phyloP scores from a whole-genome alignment of 129 eudicot genomes.

The Saussurea involucrata region DNA sequence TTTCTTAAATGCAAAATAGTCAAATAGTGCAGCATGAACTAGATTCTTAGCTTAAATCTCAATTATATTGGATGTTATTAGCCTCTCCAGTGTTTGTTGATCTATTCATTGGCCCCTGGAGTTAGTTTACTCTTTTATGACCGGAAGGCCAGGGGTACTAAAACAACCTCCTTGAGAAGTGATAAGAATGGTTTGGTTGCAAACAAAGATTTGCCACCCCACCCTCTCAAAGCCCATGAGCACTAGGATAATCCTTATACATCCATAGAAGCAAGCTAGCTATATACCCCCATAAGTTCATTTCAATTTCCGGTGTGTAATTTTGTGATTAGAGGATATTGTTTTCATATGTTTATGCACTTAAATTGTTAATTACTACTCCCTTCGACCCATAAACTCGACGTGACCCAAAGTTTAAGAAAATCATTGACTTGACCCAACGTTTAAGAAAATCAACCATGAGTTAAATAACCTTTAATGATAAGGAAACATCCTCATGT shows the following conservation, averaged over 20 bases:
- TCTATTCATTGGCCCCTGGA: not conserved
- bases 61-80: not conserved
- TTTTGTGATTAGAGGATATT: not conserved
- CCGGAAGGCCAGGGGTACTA: too few relatives aligned
- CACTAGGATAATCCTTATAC: too few relatives aligned
- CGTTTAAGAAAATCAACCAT: too few relatives aligned
- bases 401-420: too few relatives aligned
- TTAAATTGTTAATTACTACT: not conserved
- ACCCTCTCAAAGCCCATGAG: too few relatives aligned
- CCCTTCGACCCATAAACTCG: not conserved
- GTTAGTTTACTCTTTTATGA: too few relatives aligned
- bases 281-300: not conserved
- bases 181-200: too few relatives aligned
- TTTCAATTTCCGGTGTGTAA: not conserved
- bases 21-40: not conserved
- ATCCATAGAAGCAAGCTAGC: too few relatives aligned
- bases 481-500: too few relatives aligned
- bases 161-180: too few relatives aligned
- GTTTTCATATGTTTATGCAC: not conserved
- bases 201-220: too few relatives aligned
- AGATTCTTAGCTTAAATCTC: not conserved
- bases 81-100: not conserved
- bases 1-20: not conserved
- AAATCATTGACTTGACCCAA: not conserved
- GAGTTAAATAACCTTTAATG: too few relatives aligned